phyloP scores from a whole-genome alignment of 2,329 filamentous ascomycete genomes.

The Pestalotiopsis sp. region DNA sequence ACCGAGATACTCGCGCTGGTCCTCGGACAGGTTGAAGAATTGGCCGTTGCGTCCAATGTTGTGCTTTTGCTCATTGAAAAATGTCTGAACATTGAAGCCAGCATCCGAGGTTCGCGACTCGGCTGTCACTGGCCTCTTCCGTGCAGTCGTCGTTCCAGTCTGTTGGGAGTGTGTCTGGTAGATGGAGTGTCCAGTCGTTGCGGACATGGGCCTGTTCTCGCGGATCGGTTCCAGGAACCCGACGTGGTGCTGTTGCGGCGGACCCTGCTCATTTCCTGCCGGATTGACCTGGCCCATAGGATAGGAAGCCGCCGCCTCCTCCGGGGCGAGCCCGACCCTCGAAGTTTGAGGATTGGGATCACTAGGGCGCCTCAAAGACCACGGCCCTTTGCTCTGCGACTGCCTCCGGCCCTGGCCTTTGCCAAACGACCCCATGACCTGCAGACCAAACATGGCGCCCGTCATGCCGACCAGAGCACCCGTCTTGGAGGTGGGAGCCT shows the following conservation, averaged over 20 bases:
- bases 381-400: background rate
- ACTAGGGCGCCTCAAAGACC: slow-evolving; percentile 1
- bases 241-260: slow-evolving; percentile 22
- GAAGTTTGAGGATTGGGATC: slow-evolving; percentile 16
- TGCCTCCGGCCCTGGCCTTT: slow-evolving; percentile 8
- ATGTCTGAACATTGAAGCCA: slow-evolving; percentile 30
- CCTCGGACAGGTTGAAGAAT: slow-evolving; percentile 54
- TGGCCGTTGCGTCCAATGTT: slow-evolving; percentile 49
- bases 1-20: slow-evolving; percentile 60
- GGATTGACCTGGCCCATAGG: background rate
- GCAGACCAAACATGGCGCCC: slow-evolving; percentile 30
- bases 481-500: slow-evolving; percentile 26
- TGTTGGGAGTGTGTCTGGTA: slow-evolving; percentile 22
- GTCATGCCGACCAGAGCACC: slow-evolving; percentile 30
- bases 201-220: slow-evolving; percentile 21
- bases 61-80: slow-evolving; percentile 22
- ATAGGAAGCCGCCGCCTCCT: background rate
- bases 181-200: slow-evolving; percentile 18
- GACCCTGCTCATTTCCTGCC: slow-evolving; percentile 1
- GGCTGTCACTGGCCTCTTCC: slow-evolving; percentile 18
- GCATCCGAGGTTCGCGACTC: slow-evolving; percentile 17
- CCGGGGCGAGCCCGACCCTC: background rate
- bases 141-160: slow-evolving; percentile 17
- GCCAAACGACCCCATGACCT: slow-evolving; percentile 31
- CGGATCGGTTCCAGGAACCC: slow-evolving; percentile 27